These are phyloP conservation scores for Trichophyton benhamiae DNA, from an alignment of 2,329 filamentous ascomycete species.

Conservation along the genomic window DNA sequence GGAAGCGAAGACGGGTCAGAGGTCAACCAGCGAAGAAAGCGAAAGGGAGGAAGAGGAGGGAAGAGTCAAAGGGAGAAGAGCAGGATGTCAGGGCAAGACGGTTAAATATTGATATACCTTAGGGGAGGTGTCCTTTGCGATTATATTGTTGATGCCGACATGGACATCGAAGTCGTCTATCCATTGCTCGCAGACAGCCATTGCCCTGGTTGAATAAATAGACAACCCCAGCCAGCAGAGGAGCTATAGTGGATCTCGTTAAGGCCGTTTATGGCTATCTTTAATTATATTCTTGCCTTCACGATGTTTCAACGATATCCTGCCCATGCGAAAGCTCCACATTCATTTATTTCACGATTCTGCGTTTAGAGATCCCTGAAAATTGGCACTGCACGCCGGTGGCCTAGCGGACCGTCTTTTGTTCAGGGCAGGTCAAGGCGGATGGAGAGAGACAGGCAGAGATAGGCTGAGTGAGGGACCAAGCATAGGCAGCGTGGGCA, in stretches of 20 bases:
- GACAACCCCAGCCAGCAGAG: neutral
- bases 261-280: neutral
- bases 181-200: neutral
- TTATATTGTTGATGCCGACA: slow-evolving; percentile 17
- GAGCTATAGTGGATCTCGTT: slow-evolving; percentile 2
- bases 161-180: slow-evolving; percentile 11
- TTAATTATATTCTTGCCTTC: slow-evolving; percentile 2
- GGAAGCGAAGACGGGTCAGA: neutral
- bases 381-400: neutral
- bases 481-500: neutral
- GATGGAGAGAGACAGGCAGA: no score
- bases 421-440: no score
- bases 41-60: neutral
- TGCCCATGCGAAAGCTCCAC: neutral
- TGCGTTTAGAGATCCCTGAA: neutral
- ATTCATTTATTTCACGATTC: neutral
- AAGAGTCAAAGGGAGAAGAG: neutral
- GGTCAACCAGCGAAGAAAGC: neutral
- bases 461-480: no score
- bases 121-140: slow-evolving; percentile 16
- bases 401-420: neutral
- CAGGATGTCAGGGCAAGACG: neutral
- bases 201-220: neutral
- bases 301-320: slow-evolving; percentile 1
- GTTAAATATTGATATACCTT: slow-evolving; percentile 12